Percentiles rank a stretch among this genome's conserved stretches.
phyloP scores from a whole-genome alignment of 495 filamentous ascomycete species.

The Staphylotrichum tortipilum region DNA sequence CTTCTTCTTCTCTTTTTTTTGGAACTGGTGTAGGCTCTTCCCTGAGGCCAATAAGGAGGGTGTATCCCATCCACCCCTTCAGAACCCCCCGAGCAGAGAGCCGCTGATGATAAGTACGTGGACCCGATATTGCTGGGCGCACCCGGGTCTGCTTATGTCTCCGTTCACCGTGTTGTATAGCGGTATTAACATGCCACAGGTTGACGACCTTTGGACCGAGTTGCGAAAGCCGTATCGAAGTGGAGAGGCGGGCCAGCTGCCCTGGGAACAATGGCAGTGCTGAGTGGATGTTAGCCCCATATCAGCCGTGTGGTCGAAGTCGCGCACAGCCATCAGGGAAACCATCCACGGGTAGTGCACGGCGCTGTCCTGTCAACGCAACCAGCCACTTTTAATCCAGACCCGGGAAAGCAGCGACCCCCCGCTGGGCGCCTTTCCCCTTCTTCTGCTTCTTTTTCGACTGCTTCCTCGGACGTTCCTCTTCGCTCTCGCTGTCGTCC shows the following conservation, averaged over 20 bases:
- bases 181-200: background rate
- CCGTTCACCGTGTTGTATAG: too few species aligned
- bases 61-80: too few species aligned
- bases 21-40: too few species aligned
- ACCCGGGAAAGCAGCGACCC: conserved; percentile 24
- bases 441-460: conserved; percentile 38
- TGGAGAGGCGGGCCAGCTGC: background rate
- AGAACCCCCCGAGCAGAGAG: too few species aligned
- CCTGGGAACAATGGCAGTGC: background rate
- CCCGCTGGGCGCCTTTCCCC: conserved; percentile 30
- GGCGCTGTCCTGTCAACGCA: background rate
- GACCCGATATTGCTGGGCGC: too few species aligned
- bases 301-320: too few species aligned
- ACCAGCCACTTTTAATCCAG: conserved; percentile 18
- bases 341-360: background rate
- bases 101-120: too few species aligned
- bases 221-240: background rate
- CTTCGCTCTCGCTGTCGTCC: conserved; percentile 31
- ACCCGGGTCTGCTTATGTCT: too few species aligned
- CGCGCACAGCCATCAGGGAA: conserved; percentile 3
- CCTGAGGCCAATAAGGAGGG: too few species aligned
- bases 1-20: too few species aligned
- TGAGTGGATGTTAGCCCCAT: background rate
- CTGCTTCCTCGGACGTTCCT: conserved; percentile 35
- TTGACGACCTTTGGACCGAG: background rate